These are phyloP conservation scores for Phlebopus sp. DNA, from an alignment of 1,284 basidiomycete species.

Conservation along the genomic window DNA sequence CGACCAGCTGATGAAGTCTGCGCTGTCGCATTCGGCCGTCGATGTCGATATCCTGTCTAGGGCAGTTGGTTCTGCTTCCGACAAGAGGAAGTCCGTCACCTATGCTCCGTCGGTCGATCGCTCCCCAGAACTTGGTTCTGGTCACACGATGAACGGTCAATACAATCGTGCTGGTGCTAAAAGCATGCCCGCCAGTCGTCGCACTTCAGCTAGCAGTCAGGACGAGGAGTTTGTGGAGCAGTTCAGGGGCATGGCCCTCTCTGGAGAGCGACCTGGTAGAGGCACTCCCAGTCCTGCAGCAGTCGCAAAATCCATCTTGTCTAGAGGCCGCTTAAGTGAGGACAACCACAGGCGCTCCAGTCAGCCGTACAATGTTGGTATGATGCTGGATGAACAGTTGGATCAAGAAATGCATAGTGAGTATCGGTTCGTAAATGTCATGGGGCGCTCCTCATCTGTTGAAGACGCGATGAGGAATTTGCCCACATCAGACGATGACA, in stretches of 20 bases:
- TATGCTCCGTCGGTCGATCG: slow-evolving; percentile 73
- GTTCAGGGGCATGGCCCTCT: slow-evolving; percentile 63
- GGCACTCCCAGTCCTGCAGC: slow-evolving; percentile 51
- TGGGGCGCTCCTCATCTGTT: slow-evolving; percentile 18
- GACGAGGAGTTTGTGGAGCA: slow-evolving; percentile 78
- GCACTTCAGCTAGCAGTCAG: slow-evolving; percentile 76
- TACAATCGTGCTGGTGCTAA: slow-evolving; percentile 73
- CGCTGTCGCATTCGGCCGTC: slow-evolving; percentile 46
- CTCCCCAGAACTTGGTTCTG: slow-evolving; percentile 59
- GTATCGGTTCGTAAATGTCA: slow-evolving; percentile 30
- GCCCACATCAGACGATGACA: slow-evolving; percentile 90
- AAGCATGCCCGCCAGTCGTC: slow-evolving; percentile 85
- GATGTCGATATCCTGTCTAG: slow-evolving; percentile 60
- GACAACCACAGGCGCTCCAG: slow-evolving; percentile 56
- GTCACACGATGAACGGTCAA: slow-evolving; percentile 43
- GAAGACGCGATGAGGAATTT: slow-evolving; percentile 89
- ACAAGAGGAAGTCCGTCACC: slow-evolving; percentile 84
- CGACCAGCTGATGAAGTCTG: slow-evolving; percentile 46
- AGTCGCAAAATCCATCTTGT: slow-evolving; percentile 49
- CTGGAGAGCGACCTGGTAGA: slow-evolving; percentile 45
- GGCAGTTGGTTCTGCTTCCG: slow-evolving; percentile 67
- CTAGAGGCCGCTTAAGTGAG: slow-evolving; percentile 46
- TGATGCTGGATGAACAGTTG: slow-evolving; percentile 87
- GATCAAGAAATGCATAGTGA: slow-evolving; percentile 89
- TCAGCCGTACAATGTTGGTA: slow-evolving; percentile 71